Evolutionary conservation across 108 stramenopile species (phyloP).

Genomic region (Pseudonitzschia pungens): DNA sequence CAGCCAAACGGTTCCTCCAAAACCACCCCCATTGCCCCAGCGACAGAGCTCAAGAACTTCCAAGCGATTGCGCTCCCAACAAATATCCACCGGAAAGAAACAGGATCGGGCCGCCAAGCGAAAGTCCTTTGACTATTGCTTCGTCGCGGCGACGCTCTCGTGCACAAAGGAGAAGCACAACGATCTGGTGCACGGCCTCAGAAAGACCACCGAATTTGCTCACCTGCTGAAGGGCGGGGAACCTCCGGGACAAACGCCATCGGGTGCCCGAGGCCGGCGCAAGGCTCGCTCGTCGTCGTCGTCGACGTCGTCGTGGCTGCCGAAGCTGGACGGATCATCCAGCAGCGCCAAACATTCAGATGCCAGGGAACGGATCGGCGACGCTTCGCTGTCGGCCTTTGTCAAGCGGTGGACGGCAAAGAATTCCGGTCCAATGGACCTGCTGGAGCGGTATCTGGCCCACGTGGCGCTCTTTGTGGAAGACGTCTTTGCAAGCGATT

Average conservation of each 20-base stretch:
- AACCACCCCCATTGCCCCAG: background rate
- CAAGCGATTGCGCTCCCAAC: conserved; percentile 67
- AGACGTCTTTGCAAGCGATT: conserved; percentile 55
- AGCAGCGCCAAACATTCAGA: background rate
- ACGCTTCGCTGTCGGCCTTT: conserved; percentile 48
- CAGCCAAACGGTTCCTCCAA: background rate
- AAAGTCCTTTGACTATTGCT: conserved; percentile 49
- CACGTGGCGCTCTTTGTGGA: conserved; percentile 60
- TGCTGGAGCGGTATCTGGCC: conserved; percentile 50
- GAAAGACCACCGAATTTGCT: background rate
- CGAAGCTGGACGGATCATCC: no score
- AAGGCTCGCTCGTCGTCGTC: background rate
- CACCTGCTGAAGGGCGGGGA: background rate
- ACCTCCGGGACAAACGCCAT: background rate
- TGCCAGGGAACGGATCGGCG: conserved; percentile 30
- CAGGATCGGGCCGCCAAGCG: conserved; percentile 47
- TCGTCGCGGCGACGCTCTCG: conserved; percentile 51
- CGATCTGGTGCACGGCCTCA: background rate
- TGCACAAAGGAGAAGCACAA: conserved; percentile 51
- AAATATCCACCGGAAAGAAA: conserved; percentile 61
- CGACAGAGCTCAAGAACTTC: conserved; percentile 42
- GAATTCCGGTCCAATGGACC: conserved; percentile 64
- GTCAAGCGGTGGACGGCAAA: conserved; percentile 38
- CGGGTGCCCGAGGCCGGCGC: background rate
- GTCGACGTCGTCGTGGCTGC: no score